Evolutionary conservation across 306 rosid species (phyloP).

Genomic region (Nissolia schottii): DNA sequence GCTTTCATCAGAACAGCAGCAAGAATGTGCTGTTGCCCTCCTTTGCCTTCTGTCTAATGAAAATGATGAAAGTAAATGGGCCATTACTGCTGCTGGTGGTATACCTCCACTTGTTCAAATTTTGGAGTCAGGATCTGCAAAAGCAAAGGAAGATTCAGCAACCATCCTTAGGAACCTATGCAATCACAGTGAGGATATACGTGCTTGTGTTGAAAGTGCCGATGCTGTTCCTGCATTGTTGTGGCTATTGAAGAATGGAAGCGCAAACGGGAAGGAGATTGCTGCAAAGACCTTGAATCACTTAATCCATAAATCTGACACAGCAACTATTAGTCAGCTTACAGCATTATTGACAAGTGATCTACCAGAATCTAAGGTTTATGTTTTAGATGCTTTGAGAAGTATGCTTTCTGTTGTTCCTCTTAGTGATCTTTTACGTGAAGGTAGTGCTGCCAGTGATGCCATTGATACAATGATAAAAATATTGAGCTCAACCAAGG

Average conservation of each 20-base stretch:
- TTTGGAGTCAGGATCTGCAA: conserved; percentile 90
- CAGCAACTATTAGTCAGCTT: conserved; percentile 93
- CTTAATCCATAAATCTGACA: conserved; percentile 93
- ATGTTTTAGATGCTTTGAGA: conserved; percentile 91
- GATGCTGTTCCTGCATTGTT: conserved; percentile 97
- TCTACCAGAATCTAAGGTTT: conserved; percentile 90
- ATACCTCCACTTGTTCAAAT: conserved; percentile 99
- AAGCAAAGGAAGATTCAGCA: conserved; percentile 99
- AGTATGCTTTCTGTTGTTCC: conserved; percentile 96
- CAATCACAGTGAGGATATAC: conserved; percentile 98
- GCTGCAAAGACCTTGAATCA: conserved; percentile 98
- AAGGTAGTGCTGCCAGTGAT: conserved; percentile 95
- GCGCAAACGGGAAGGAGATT: conserved; percentile 93
- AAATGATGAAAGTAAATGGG: conserved; percentile 98
- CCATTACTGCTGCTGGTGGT: conserved; percentile 99
- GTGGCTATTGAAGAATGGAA: conserved; percentile 97
- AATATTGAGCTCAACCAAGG: conserved; percentile 70
- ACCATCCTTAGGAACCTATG: conserved; percentile 88
- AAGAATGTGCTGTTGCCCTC: conserved; percentile 95
- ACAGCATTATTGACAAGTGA: conserved; percentile 94
- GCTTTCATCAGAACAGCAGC: conserved; percentile 98
- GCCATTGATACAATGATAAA: conserved; percentile 88
- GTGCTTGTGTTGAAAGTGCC: conserved; percentile 99
- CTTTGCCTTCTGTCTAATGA: conserved; percentile 91
- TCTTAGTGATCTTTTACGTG: conserved; percentile 80